A percentile compares a stretch with the other conserved stretches of the same genome.
Evolutionary conservation across 176 grass and related monocot species (phyloP).

Genomic region (Carex cristatella): DNA sequence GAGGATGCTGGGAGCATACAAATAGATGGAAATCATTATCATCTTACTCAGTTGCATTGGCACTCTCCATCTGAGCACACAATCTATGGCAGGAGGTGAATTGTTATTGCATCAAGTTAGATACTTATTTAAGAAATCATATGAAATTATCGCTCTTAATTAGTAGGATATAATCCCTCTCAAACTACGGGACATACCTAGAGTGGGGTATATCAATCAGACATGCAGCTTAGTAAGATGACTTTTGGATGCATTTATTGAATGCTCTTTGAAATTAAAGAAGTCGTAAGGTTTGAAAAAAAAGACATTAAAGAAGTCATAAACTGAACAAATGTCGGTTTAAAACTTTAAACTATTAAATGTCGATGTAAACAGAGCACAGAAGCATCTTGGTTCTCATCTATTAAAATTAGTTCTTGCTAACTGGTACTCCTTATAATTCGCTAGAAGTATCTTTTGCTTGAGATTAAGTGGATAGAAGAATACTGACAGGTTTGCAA

Average conservation of each 20-base stretch:
- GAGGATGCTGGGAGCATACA: conserved; percentile 40
- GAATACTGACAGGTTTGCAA: conserved; percentile 18
- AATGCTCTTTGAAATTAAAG: not conserved
- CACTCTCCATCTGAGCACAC: conserved; percentile 76
- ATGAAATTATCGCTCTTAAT: not conserved
- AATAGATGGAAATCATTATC: conserved; percentile 49
- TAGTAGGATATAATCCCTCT: not conserved
- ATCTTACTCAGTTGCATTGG: conserved; percentile 62
- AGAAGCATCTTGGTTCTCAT: not conserved
- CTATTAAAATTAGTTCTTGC: not conserved
- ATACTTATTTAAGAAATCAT: not conserved
- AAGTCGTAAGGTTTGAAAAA: not conserved
- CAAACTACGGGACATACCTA: too few species aligned
- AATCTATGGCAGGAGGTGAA: conserved; percentile 40
- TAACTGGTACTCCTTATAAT: not conserved
- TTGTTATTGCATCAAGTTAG: not conserved
- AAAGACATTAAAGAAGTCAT: not conserved
- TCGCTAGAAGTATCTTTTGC: not conserved
- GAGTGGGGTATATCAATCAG: too few species aligned
- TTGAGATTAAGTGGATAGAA: too few species aligned
- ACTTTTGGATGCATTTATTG: not conserved
- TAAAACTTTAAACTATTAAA: not conserved
- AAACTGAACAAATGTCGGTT: not conserved
- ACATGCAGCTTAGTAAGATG: not conserved
- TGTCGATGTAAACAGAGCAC: not conserved